phyloP scores from a whole-genome alignment of 2,329 filamentous ascomycete species.

The Claviceps sorghi region DNA sequence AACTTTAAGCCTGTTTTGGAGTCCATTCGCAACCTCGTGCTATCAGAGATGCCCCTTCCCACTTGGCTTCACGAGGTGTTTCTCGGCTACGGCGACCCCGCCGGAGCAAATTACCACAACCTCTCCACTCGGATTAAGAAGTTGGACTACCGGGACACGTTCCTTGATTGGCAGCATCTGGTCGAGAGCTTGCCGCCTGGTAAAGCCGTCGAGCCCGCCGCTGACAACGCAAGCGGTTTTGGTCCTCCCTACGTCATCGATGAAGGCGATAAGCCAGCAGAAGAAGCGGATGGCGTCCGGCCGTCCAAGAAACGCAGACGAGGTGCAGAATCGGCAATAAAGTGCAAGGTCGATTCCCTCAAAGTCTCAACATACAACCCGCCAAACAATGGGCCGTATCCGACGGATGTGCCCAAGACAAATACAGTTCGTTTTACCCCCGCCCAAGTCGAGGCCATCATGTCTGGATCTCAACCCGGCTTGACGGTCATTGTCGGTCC shows the following conservation, averaged over 20 bases:
- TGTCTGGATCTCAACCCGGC: constrained; percentile 85
- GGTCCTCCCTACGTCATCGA: constrained; percentile 80
- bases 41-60: constrained; percentile 74
- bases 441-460: constrained; percentile 80
- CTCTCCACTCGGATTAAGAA: constrained; percentile 62
- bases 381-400: constrained; percentile 79
- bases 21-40: constrained; percentile 72
- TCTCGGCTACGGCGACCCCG: constrained; percentile 88
- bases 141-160: constrained; percentile 86
- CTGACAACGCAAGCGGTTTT: constrained; percentile 58
- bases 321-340: constrained; percentile 53
- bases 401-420: constrained; percentile 63
- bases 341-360: constrained; percentile 50
- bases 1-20: constrained; percentile 93
- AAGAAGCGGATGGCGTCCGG: constrained; percentile 36
- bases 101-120: constrained; percentile 72
- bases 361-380: constrained; percentile 84
- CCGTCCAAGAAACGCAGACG: constrained; percentile 77
- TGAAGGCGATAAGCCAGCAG: constrained; percentile 39
- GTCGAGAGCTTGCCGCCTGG: constrained; percentile 80
- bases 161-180: constrained; percentile 89
- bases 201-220: constrained; percentile 66
- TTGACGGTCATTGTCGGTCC: constrained; percentile 89
- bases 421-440: constrained; percentile 84
- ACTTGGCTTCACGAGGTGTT: constrained; percentile 95